Percentiles rank a stretch among this genome's conserved stretches.
Evolutionary conservation across 2,329 filamentous ascomycete species (phyloP).

Genomic region (Exophiala sp.): DNA sequence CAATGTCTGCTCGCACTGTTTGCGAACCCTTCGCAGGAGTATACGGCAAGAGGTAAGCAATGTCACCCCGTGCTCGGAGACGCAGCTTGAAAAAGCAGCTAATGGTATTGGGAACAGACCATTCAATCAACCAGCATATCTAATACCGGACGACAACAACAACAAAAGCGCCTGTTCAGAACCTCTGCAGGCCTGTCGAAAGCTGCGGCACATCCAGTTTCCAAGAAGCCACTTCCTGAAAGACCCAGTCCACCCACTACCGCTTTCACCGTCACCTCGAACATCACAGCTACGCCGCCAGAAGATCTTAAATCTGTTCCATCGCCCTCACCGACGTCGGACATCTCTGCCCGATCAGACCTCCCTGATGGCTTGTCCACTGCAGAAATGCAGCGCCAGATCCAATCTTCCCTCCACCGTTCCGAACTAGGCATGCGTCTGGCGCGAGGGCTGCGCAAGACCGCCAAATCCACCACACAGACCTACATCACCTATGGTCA

Average conservation of each 20-base stretch:
- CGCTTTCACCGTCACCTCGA: constrained; percentile 15
- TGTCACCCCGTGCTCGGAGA: not conserved
- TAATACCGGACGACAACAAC: not conserved
- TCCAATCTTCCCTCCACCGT: constrained; percentile 8
- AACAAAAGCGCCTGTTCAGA: constrained; percentile 4
- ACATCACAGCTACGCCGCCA: constrained; percentile 13
- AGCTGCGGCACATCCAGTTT: constrained; percentile 2
- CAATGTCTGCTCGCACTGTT: constrained; percentile 24
- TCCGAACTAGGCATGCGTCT: constrained; percentile 11
- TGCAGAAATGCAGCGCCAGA: constrained; percentile 20
- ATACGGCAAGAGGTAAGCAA: constrained; percentile 10
- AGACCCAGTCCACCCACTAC: constrained; percentile 11
- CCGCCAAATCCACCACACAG: constrained; percentile 45
- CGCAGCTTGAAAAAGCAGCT: constrained; percentile 1
- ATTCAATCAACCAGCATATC: not conserved
- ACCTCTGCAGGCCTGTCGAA: constrained; percentile 6
- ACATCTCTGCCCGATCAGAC: not conserved
- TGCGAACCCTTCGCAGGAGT: constrained; percentile 20
- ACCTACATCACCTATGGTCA: constrained; percentile 74
- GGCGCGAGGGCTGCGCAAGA: constrained; percentile 30
- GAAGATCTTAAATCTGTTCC: not conserved
- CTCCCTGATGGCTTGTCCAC: not conserved
- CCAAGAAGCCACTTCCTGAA: not conserved
- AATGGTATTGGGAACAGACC: not conserved
- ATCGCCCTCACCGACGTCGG: not conserved